Evolutionary conservation across 441 rosid species (phyloP).

Genomic region (Euphorbia corollata): DNA sequence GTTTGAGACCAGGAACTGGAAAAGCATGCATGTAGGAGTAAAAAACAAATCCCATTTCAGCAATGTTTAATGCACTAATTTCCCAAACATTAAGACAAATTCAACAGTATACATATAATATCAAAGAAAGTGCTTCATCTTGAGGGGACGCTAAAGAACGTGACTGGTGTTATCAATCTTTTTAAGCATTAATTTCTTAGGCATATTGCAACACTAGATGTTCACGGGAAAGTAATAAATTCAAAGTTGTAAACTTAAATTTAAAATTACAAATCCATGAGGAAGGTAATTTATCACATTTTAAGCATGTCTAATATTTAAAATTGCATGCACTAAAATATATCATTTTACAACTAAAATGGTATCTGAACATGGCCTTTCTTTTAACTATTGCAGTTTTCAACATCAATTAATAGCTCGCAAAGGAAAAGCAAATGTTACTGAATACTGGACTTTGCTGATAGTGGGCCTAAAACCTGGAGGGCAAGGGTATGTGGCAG

Average conservation of each 20-base stretch:
- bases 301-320: neutral
- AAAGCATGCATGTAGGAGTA: neutral
- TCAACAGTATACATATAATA: neutral
- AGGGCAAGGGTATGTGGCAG: neutral
- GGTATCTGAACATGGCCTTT: neutral
- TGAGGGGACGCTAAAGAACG: neutral
- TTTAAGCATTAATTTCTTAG: conserved; percentile 1
- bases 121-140: neutral
- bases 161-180: neutral
- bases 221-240: neutral
- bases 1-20: neutral
- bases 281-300: neutral
- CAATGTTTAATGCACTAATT: neutral
- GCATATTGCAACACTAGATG: neutral
- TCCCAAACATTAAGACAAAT: conserved; percentile 3
- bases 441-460: neutral
- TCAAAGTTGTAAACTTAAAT: neutral
- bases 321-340: neutral
- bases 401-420: neutral
- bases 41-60: neutral
- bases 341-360: neutral
- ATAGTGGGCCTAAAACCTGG: neutral
- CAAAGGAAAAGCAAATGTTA: neutral
- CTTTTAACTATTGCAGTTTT: neutral
- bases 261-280: conserved; percentile 3